phyloP scores from a whole-genome alignment of 2,329 filamentous ascomycete species.

The Cladosporium sphaerospermum region DNA sequence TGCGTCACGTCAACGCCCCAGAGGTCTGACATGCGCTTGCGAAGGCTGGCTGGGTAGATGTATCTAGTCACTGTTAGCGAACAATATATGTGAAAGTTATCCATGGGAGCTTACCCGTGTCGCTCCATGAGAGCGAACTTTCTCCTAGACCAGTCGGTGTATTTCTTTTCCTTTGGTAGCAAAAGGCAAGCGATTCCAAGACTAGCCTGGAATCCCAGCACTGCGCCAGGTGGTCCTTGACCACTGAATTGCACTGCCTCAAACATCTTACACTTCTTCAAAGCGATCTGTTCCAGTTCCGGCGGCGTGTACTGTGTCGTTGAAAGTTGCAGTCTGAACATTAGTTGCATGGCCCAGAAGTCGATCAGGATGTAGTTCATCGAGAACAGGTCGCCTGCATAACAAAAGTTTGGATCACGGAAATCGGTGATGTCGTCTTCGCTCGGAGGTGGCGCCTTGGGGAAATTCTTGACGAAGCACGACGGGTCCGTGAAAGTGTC shows the following conservation, averaged over 20 bases:
- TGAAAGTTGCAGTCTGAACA: slow-evolving; percentile 71
- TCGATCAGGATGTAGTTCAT: slow-evolving; percentile 71
- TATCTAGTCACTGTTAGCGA: slow-evolving; percentile 52
- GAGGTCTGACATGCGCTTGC: slow-evolving; percentile 66
- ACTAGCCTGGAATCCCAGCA: slow-evolving; percentile 68
- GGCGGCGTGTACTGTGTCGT: slow-evolving; percentile 37
- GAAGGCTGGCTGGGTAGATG: slow-evolving; percentile 69
- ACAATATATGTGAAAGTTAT: no score
- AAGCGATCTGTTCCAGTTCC: slow-evolving; percentile 54
- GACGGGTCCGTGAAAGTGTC: slow-evolving; percentile 55
- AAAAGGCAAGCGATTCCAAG: slow-evolving; percentile 73
- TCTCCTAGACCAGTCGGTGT: slow-evolving; percentile 71
- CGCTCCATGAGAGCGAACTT: slow-evolving; percentile 75
- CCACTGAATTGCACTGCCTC: slow-evolving; percentile 66
- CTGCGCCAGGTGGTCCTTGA: slow-evolving; percentile 59
- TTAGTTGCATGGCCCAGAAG: slow-evolving; percentile 69
- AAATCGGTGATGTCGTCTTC: slow-evolving; percentile 67
- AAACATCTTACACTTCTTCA: slow-evolving; percentile 69
- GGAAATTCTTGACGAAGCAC: slow-evolving; percentile 59
- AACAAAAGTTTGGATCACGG: slow-evolving; percentile 63
- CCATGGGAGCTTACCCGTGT: slow-evolving; percentile 58
- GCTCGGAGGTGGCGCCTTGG: slow-evolving; percentile 40
- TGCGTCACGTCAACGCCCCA: slow-evolving; percentile 67
- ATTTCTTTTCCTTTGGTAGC: slow-evolving; percentile 65
- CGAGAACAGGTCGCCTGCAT: slow-evolving; percentile 62